Conservation (phyloP, 768 basidiomycete species). For the Mycena vitilis region DNA sequence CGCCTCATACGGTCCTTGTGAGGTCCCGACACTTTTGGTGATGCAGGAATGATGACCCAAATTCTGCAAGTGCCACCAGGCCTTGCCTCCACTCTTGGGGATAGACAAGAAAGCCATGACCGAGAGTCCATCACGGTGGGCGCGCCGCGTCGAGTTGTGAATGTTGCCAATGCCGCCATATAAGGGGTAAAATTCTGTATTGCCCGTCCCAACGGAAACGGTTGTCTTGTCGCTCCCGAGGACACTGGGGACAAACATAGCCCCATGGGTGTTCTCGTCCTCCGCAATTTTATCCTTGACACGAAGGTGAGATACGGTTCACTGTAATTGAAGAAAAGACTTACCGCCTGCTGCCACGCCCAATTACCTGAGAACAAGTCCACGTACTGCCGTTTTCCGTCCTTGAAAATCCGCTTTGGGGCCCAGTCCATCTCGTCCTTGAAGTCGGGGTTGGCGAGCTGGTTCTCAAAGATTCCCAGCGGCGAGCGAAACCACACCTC, state of each 20-base stretch:
- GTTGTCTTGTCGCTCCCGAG: constrained; percentile 40
- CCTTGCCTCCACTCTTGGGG: constrained; percentile 37
- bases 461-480: constrained; percentile 34
- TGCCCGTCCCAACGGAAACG: constrained; percentile 35
- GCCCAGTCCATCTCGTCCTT: constrained; percentile 41
- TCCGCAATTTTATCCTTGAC: constrained; percentile 31
- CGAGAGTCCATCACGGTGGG: constrained; percentile 21
- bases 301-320: not conserved
- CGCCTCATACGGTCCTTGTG: too few species aligned
- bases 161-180: constrained; percentile 37
- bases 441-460: constrained; percentile 40
- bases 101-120: constrained; percentile 29
- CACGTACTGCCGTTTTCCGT: constrained; percentile 26
- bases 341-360: constrained; percentile 39
- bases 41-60: too few species aligned
- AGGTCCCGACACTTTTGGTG: too few species aligned
- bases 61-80: too few species aligned
- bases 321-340: not conserved
- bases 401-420: constrained; percentile 34
- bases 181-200: constrained; percentile 39
- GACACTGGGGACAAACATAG: constrained; percentile 35
- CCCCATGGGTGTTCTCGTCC: constrained; percentile 27
- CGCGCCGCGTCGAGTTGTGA: constrained; percentile 27
- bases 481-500: constrained; percentile 46
- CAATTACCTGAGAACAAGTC: constrained; percentile 40